phyloP scores from a whole-genome alignment of 306 rosid species.

The Corylus avellana region DNA sequence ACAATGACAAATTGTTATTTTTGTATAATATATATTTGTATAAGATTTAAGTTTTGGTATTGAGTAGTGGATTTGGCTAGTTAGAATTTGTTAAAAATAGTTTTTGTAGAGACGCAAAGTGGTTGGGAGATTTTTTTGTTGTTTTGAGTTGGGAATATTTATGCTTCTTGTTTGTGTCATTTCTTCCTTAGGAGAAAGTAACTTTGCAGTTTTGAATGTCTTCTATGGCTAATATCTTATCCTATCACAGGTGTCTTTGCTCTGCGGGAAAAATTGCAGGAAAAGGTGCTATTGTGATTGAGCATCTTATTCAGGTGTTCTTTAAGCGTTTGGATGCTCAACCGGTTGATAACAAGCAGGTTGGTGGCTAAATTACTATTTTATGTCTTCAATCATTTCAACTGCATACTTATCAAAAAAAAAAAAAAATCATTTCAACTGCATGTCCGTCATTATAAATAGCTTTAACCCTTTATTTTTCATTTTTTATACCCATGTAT shows the following conservation, averaged over 20 bases:
- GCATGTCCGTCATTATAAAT: not conserved
- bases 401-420: not conserved
- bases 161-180: not conserved
- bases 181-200: constrained; percentile 15
- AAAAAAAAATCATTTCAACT: not conserved
- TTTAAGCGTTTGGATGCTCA: constrained; percentile 74
- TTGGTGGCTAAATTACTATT: constrained; percentile 28
- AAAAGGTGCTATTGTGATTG: constrained; percentile 70
- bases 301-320: constrained; percentile 82
- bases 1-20: not conserved
- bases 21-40: not conserved
- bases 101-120: not conserved
- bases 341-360: constrained; percentile 85
- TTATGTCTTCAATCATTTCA: not conserved
- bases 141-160: not conserved
- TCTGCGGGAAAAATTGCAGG: constrained; percentile 82
- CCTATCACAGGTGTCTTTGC: constrained; percentile 78
- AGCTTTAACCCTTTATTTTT: not conserved
- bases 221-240: constrained; percentile 23
- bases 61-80: not conserved
- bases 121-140: not conserved
- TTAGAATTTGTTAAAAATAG: not conserved
- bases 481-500: not conserved
- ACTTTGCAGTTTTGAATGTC: not conserved
- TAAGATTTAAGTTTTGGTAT: not conserved